These are phyloP conservation scores for Apophysomyces sp. DNA, from an alignment of 371 early-diverging fungal genomes.

Conservation along the genomic window DNA sequence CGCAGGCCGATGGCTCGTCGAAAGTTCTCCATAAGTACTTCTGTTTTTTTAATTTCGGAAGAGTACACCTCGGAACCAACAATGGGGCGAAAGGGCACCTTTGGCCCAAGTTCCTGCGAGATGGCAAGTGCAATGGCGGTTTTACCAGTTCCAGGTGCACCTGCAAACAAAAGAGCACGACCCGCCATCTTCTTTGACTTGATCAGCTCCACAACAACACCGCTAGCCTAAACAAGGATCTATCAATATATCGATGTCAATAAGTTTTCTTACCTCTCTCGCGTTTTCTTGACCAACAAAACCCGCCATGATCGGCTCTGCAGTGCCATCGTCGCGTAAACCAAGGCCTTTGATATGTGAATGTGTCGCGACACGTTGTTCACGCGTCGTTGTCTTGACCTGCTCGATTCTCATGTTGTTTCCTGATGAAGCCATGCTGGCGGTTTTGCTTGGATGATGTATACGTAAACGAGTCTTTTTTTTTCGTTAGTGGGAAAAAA, in stretches of 20 bases:
- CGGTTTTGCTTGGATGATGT: neutral
- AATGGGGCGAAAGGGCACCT: slow-evolving; percentile 98
- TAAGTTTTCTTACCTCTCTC: slow-evolving; percentile 73
- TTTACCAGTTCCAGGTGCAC: slow-evolving; percentile 97
- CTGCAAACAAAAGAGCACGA: slow-evolving; percentile 93
- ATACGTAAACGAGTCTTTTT: neutral
- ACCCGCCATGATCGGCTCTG: slow-evolving; percentile 85
- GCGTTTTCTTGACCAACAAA: slow-evolving; percentile 97
- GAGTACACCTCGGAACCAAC: slow-evolving; percentile 98
- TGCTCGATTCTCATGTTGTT: slow-evolving; percentile 79
- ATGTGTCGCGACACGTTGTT: slow-evolving; percentile 94
- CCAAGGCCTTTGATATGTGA: slow-evolving; percentile 95
- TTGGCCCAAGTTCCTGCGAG: slow-evolving; percentile 94
- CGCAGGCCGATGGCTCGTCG: slow-evolving; percentile 95
- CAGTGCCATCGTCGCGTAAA: slow-evolving; percentile 81
- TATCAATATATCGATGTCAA: neutral
- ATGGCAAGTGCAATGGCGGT: slow-evolving; percentile 93
- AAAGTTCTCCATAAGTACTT: slow-evolving; percentile 98
- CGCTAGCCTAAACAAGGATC: slow-evolving; percentile 71
- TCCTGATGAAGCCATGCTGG: neutral
- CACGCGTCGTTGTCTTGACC: slow-evolving; percentile 78
- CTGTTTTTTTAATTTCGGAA: slow-evolving; percentile 98
- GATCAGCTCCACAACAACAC: slow-evolving; percentile 93
- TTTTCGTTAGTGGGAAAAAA: neutral
- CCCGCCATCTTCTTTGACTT: slow-evolving; percentile 97